These are phyloP conservation scores for Corrigiola litoralis DNA, from an alignment of 179 eudicot genomes.

Conservation along the genomic window DNA sequence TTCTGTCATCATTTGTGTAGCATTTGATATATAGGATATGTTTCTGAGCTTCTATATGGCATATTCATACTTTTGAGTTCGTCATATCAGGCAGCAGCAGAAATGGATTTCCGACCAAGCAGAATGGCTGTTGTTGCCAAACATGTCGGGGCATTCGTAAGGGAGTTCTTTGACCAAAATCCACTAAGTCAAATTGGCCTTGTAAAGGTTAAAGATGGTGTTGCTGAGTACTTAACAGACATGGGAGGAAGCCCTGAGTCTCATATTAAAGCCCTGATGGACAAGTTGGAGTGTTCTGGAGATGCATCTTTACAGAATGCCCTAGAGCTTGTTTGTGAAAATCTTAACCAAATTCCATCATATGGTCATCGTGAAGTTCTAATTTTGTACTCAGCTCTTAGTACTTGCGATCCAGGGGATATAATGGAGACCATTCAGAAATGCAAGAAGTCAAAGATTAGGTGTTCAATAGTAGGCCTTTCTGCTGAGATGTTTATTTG, in stretches of 20 bases:
- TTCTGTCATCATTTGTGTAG: background rate
- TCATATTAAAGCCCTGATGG: conserved; percentile 81
- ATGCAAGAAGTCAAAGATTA: conserved; percentile 83
- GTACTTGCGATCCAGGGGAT: conserved; percentile 97
- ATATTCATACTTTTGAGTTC: background rate
- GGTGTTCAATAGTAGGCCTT: conserved; percentile 87
- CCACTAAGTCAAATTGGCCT: conserved; percentile 92
- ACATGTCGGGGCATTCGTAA: conserved; percentile 75
- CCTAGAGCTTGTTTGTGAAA: conserved; percentile 72
- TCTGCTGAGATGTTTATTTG: conserved; percentile 94
- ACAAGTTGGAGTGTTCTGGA: conserved; percentile 82
- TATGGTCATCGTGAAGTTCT: conserved; percentile 95
- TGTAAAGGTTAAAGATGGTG: conserved; percentile 74
- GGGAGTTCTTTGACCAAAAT: conserved; percentile 95
- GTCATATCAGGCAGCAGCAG: conserved; percentile 69
- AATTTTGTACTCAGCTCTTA: conserved; percentile 75
- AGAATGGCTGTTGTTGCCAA: conserved; percentile 81
- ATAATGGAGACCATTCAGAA: conserved; percentile 78
- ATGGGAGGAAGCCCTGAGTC: conserved; percentile 98
- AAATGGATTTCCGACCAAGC: conserved; percentile 84
- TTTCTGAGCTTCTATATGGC: background rate
- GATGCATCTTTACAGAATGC: conserved; percentile 91
- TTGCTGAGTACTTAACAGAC: conserved; percentile 74
- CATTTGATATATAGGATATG: background rate
- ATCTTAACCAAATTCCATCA: conserved; percentile 68